phyloP scores from a whole-genome alignment of 1,284 basidiomycete species.

The Farysia itapuensis region DNA sequence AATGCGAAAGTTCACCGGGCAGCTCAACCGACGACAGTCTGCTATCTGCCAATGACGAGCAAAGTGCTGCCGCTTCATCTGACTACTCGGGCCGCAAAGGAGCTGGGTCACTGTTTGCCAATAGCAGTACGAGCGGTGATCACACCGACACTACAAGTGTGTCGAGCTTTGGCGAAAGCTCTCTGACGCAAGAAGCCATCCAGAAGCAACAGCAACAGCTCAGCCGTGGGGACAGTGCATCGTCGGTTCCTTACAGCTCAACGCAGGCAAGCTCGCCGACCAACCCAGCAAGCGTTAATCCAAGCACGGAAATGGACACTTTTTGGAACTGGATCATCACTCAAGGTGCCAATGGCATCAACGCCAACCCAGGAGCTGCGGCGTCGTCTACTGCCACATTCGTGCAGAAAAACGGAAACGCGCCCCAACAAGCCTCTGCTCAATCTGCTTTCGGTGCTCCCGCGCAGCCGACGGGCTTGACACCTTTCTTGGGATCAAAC shows the following conservation, averaged over 20 bases:
- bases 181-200: constrained; percentile 26
- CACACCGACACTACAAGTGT: constrained; percentile 27
- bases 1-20: constrained; percentile 38
- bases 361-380: constrained; percentile 2
- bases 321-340: constrained; percentile 53
- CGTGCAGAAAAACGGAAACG: constrained; percentile 2
- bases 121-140: constrained; percentile 11
- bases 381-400: constrained; percentile 3
- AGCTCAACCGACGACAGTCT: constrained; percentile 30
- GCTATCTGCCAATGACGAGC: constrained; percentile 18
- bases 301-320: constrained; percentile 34
- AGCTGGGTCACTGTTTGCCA: constrained; percentile 9
- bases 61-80: constrained; percentile 15
- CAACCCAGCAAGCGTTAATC: constrained; percentile 3
- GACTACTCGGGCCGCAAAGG: constrained; percentile 21
- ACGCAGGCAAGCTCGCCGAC: constrained; percentile 11
- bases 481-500: constrained; percentile 22
- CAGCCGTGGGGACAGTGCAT: constrained; percentile 1
- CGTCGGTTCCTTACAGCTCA: background rate
- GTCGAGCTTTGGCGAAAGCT: constrained; percentile 20
- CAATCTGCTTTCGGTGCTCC: constrained; percentile 2
- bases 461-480: constrained; percentile 9
- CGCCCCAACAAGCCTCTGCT: background rate
- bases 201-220: constrained; percentile 22
- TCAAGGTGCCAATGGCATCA: constrained; percentile 38